Base-by-base conservation (phyloP, 78 protist species). In the Tieghemostelium lacteum region DNA sequence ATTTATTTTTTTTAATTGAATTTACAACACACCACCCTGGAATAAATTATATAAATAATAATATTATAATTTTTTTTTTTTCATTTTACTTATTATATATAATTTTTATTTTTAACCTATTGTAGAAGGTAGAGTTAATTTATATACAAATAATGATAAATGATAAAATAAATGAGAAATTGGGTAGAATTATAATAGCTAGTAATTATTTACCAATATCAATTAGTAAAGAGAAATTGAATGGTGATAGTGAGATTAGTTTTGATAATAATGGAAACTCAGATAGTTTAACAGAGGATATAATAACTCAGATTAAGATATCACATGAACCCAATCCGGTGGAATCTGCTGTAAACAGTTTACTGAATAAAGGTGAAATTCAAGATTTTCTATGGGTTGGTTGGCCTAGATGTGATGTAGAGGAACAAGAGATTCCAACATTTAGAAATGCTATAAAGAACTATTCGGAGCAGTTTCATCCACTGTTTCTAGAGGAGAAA, bases 381-480 rank as follows among this genome's bases (percentile, higher is more conserved):
- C n/a, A 62, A 37, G 87, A 77, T 49, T 77, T 55, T 57, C 5
- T 22, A 37, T 77, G 73, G 87, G 28, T 77, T 14, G 87, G 87
- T n/a, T 77, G 87, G 87, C 71, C 87, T 8, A 54, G 60, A 28
- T 63, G 73, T 36, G 87, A 77, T 19, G 73, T 77, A 20, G 40
- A 45, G 8, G 7, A 6, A 1, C 69, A 62, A 64, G 87, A 77
- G 26, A 42, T 57, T 45, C 16, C n/a, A 20, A n/a, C 24, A 6
- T 24, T 22, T 8, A 16, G 49, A 6, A 40, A 63, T 24, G 63
- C 73, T 1, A 77, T 77, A 1, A 58, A 49, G n/a, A 57, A 62
- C 1, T 28, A 37, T 5, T 28, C 34, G 1, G 33, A 61, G 6
- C 49, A 50, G 24, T 65, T 77, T 20, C 49, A 64, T 6, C 96